phyloP scores from a whole-genome alignment of 306 rosid genomes.

The Fagus sylvatica region DNA sequence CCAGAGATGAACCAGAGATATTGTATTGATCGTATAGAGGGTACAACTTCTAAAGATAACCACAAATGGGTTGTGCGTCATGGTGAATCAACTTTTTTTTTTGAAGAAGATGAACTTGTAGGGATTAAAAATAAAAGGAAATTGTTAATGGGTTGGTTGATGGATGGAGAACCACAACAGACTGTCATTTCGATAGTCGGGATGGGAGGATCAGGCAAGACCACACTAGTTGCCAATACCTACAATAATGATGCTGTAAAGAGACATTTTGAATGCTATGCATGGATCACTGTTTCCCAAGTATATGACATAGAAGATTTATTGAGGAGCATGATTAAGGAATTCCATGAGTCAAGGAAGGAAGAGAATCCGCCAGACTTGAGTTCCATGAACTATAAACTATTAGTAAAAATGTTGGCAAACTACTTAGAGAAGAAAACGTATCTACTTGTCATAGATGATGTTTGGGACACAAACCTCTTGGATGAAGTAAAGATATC shows the following conservation, averaged over 20 bases:
- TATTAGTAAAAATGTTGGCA: not conserved
- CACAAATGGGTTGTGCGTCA: no score
- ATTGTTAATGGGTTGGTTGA: not conserved
- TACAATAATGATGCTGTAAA: not conserved
- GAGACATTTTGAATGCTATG: not conserved
- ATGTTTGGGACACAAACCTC: not conserved
- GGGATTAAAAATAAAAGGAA: no score
- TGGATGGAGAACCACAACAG: not conserved
- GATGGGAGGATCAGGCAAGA: constrained; percentile 12
- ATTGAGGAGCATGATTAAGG: not conserved
- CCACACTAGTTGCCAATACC: constrained; percentile 10
- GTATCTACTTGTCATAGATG: not conserved
- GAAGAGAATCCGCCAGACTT: not conserved
- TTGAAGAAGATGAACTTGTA: no score
- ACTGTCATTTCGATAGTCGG: constrained; percentile 20
- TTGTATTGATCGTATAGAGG: no score
- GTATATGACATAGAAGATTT: not conserved
- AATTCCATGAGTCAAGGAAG: not conserved
- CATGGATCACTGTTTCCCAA: constrained; percentile 6
- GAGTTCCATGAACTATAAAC: not conserved
- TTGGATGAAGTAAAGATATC: not conserved
- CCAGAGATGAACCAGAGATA: no score
- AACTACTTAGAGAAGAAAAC: not conserved
- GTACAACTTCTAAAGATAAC: no score
- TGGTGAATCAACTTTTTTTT: no score